Conservation (phyloP, 2,329 filamentous ascomycete species). For the Furcasterigmium sp. region DNA sequence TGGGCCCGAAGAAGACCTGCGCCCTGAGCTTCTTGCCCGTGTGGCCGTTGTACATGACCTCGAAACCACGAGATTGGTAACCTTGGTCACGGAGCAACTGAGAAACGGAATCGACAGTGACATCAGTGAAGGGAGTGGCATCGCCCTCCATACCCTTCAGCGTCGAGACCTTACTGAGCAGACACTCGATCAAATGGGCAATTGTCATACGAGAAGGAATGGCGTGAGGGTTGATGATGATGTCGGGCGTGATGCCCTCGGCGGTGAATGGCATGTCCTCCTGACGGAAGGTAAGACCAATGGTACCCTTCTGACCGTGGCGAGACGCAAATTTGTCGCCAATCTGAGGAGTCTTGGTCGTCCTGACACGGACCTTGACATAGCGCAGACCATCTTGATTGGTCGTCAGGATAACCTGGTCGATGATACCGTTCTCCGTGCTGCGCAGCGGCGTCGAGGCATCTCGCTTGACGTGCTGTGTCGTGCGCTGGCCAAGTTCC, state of each 20-base stretch:
- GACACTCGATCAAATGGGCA: constrained; percentile 98
- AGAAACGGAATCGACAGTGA: constrained; percentile 92
- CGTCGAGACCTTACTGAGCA: constrained; percentile 91
- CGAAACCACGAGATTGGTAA: constrained; percentile 95
- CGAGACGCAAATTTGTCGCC: constrained; percentile 99
- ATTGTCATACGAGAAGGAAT: constrained; percentile 99
- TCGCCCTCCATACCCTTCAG: constrained; percentile 94
- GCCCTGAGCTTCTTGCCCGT: constrained; percentile 90
- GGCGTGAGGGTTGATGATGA: constrained; percentile 99
- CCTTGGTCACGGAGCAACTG: constrained; percentile 80
- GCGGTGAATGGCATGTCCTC: constrained; percentile 98
- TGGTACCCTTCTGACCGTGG: constrained; percentile 98
- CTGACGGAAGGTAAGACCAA: constrained; percentile 95
- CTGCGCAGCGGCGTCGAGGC: constrained; percentile 91
- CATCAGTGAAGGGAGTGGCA: constrained; percentile 94
- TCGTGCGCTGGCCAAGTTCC: constrained; percentile 87
- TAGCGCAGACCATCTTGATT: constrained; percentile 93
- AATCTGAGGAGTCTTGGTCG: constrained; percentile 97
- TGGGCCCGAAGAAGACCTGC: constrained; percentile 95
- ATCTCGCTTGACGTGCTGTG: constrained; percentile 86
- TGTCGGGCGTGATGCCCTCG: constrained; percentile 86
- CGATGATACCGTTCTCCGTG: constrained; percentile 95
- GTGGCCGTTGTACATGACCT: constrained; percentile 98
- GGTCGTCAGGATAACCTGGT: constrained; percentile 88
- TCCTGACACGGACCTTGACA: constrained; percentile 94